Base-by-base conservation (phyloP, 208 protist genomes). In the Trypanosoma congolense region DNA sequence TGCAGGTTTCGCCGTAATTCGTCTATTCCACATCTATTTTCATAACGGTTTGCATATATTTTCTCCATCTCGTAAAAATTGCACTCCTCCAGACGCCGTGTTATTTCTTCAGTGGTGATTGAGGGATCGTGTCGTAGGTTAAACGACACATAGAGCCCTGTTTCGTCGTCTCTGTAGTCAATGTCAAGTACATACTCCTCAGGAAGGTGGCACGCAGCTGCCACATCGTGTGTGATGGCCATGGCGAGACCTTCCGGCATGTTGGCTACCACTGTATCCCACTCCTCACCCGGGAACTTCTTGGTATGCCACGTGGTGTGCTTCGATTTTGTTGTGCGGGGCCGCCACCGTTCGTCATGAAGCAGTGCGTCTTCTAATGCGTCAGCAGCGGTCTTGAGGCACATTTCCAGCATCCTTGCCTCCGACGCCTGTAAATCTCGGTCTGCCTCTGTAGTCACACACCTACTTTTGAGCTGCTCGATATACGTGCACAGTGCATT, bases 331-430 rank as follows among this genome's bases (percentile, higher is more conserved):
- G 65, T 71, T 1, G 45, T 64, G 19, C 50, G 56, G n/a, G 56
- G 65, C 12, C 33, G 19, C 68, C 68, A 75, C 3, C 68, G 68
- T 43, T 75, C 68, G 29, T 75, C 68, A 35, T 75, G 68, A 8
- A 65, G 4, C 18, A 71, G 47, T 3, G 65, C 56, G 35, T 63
- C 49, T 40, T 71, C 65, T 44, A 71, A 45, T 0, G 65, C 65
- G 42, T 71, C 50, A 8, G 65, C 65, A 21, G 65, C 65, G 2
- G 56, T 61, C 36, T 58, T 56, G 3, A 71, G 25, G 44, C 29
- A 65, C 6, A 40, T 55, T 26, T 71, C 65, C 25, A 71, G 48
- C 62, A 69, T 69, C 19, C 56, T 52, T 19, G 55, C 62, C 24
- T 69, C 62, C 0, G 52, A 28, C 10, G 62, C 45, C 16, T 69